A percentile compares a stretch with the other conserved stretches of the same genome.
phyloP scores from a whole-genome alignment of 2,329 filamentous ascomycete species.

The Colletotrichum phormii region DNA sequence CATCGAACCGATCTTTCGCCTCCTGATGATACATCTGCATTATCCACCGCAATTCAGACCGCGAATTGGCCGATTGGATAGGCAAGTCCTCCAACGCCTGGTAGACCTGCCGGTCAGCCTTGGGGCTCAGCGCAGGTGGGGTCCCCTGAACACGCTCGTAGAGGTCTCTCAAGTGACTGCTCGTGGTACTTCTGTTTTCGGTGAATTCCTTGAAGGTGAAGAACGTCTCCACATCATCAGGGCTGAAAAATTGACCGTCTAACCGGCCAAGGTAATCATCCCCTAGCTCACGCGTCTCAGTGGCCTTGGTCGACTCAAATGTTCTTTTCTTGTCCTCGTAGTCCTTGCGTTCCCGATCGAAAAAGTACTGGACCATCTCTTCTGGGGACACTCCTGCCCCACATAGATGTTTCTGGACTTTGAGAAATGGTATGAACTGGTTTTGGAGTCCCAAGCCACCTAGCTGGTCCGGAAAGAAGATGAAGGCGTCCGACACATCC shows the following conservation, averaged over 20 bases:
- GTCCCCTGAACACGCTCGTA: not conserved
- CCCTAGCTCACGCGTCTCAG: not conserved
- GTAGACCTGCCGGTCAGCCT: not conserved
- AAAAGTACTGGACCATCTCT: not conserved
- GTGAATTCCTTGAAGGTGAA: not conserved
- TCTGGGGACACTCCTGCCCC: not conserved
- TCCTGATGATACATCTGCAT: conserved; percentile 15
- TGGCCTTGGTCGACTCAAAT: not conserved
- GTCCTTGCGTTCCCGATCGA: not conserved
- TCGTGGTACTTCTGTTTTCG: not conserved
- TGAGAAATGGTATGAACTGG: conserved; percentile 56
- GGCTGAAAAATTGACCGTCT: not conserved
- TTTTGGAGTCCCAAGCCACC: conserved; percentile 60
- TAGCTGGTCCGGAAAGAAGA: conserved; percentile 57
- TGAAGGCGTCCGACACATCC: conserved; percentile 57
- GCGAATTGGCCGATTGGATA: not conserved
- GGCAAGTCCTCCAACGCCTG: not conserved
- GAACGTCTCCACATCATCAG: not conserved
- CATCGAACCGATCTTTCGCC: not conserved
- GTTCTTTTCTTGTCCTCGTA: not conserved
- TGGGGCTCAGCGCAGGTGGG: not conserved
- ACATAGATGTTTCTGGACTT: conserved; percentile 45
- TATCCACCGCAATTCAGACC: not conserved
- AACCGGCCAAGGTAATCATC: not conserved
- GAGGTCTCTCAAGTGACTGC: not conserved